Base-by-base conservation (phyloP, 495 filamentous ascomycete species). In the Coniosporium apollinis region DNA sequence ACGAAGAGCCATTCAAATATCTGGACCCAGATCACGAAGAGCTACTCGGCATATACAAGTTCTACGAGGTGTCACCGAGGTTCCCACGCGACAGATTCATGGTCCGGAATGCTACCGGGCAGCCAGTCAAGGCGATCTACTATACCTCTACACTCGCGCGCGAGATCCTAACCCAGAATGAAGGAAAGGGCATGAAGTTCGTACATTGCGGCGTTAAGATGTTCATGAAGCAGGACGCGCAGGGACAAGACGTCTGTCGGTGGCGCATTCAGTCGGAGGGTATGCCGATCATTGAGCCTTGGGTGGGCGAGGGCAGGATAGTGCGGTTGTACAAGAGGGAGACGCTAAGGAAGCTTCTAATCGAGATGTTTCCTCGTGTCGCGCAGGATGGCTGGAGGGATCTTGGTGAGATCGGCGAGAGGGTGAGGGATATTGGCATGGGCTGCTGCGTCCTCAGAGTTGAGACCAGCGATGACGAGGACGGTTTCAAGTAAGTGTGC, bases 251-350 rank as follows among this genome's bases (percentile, higher is more conserved):
- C 28, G 78, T 86, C 14, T 92, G 85, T 61, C 69, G 74, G 22
- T 97, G 89, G 89, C 72, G 89, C 13, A 87, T 97, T 45, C 89
- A 97, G 65, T 80, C 72, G 15, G 89, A 97, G 52, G 89, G 89
- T 0, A 65, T 97, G 58, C 71, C 74, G 9, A 80, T 96, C 35
- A 60, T 91, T 28, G 79, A 91, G 51, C 76, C 80, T 14, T 94
- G 85, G 70, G 70, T 94, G 13, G 87, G 87, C 5, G 67, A 75
- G 36, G 67, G 73, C 24, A 64, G 87, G 3, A 65, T 81, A n/a
- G 69, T 97, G 8, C 61, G 67, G 2, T 62, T 93, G 22, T 72
- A 64, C 25, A 77, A 76, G 50, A 73, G 74, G 50, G 69, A 71
- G 38, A 96, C 85, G 3, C 64, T 97, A 30, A 67, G 66, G 29